These are phyloP conservation scores for Xanthoconium stramineum DNA, from an alignment of 768 basidiomycete genomes.

Conservation along the genomic window DNA sequence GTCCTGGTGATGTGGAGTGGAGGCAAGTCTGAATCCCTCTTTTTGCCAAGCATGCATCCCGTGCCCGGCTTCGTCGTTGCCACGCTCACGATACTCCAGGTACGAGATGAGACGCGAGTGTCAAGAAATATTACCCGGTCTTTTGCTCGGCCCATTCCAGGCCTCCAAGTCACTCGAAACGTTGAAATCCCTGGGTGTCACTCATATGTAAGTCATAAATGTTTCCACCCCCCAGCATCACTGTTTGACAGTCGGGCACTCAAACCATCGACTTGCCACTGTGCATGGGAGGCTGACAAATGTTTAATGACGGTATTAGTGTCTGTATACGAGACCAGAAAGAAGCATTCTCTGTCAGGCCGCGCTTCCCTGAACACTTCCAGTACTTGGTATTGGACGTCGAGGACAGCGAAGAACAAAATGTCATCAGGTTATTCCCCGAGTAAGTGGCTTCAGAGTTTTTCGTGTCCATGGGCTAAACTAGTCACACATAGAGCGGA, in stretches of 20 bases:
- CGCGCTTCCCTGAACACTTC: slow-evolving; percentile 80
- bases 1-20: slow-evolving; percentile 83
- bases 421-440: slow-evolving; percentile 90
- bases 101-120: slow-evolving; percentile 97
- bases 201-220: slow-evolving; percentile 64
- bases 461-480: background rate
- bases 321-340: slow-evolving; percentile 87
- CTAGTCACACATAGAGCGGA: slow-evolving; percentile 53
- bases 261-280: background rate
- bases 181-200: slow-evolving; percentile 62
- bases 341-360: slow-evolving; percentile 85
- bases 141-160: slow-evolving; percentile 84
- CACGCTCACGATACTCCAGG: slow-evolving; percentile 36
- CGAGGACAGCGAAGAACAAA: slow-evolving; percentile 92
- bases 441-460: slow-evolving; percentile 41
- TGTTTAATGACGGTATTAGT: slow-evolving; percentile 36
- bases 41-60: background rate
- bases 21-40: slow-evolving; percentile 43
- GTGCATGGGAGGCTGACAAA: background rate
- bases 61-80: background rate
- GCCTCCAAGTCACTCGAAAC: slow-evolving; percentile 79
- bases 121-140: slow-evolving; percentile 83
- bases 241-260: background rate
- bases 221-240: background rate
- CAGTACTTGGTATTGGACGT: slow-evolving; percentile 80